phyloP scores from a whole-genome alignment of 345 rosid species.

The Heritiera littoralis region DNA sequence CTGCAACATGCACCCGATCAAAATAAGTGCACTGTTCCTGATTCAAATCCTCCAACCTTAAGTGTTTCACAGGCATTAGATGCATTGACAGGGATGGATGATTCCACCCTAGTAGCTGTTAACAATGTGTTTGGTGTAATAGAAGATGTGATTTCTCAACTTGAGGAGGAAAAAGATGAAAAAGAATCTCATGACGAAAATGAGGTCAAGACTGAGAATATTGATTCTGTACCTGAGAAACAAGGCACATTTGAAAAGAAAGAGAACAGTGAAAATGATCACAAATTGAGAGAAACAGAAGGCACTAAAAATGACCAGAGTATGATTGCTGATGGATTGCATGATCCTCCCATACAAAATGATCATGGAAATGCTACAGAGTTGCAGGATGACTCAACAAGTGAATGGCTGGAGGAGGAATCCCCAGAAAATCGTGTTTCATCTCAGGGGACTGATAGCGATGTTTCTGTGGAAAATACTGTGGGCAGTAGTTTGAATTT shows the following conservation, averaged over 20 bases:
- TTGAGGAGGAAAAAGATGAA: conserved; percentile 61
- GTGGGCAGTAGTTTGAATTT: conserved; percentile 1
- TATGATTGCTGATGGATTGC: conserved; percentile 28
- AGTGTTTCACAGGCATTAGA: conserved; percentile 77
- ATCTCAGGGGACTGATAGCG: conserved; percentile 3
- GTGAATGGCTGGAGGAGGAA: conserved; percentile 35
- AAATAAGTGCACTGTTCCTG: conserved; percentile 39
- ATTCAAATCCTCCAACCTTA: conserved; percentile 46
- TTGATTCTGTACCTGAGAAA: conserved; percentile 27
- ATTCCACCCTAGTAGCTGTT: conserved; percentile 94
- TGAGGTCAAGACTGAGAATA: conserved; percentile 39
- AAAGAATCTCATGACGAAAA: conserved; percentile 31
- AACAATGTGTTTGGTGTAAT: conserved; percentile 93
- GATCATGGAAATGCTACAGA: conserved; percentile 24
- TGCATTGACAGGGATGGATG: conserved; percentile 90
- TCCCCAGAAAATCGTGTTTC: conserved; percentile 19
- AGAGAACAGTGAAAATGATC: conserved; percentile 23
- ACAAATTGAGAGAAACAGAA: conserved; percentile 17
- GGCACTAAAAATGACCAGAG: conserved; percentile 26
- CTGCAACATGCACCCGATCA: conserved; percentile 46
- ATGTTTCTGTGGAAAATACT: conserved; percentile 22
- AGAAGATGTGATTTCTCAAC: conserved; percentile 79
- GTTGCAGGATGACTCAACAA: conserved; percentile 29
- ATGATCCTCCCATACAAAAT: conserved; percentile 31
- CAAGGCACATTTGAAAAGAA: conserved; percentile 22